Evolutionary conservation across 208 protist genomes (phyloP), one percentile per base, ranked within the genome.

Genomic region (Phytomonas sp.): DNA sequence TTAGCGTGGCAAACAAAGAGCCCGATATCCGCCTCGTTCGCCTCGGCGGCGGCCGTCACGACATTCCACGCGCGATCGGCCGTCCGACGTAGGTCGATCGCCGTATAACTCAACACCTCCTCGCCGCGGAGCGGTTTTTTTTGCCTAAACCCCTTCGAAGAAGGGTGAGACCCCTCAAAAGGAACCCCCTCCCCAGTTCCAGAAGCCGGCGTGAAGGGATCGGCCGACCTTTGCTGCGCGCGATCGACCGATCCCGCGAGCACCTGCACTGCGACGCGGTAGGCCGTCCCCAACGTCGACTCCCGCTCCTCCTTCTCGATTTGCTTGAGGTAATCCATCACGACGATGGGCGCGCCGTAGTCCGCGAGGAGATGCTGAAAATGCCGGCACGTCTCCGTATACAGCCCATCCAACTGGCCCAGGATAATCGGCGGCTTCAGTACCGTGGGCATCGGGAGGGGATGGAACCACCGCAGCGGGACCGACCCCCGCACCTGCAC

Each of bases 261-360:
- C 12, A 72, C 84, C 16, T 73, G 60, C 8, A 98, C 78, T 6
- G 81, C 83, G 1, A 60, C 69, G 19, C 70, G 71, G 66, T 94
- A 99, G 32, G 92, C 87, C 23, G 79, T 60, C 1, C 79, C 65
- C 1, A 99, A 78, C 12, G 88, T 77, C 11, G 70, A 71, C 65
- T 99, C 97, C 26, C 95, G 84, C 14, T 86, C 78, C 33, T 85
- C 79, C 72, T 93, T 96, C 68, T 98, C 96, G 33, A 86, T 69
- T 59, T 84, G 65, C 81, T 93, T 95, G 5, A 99, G 77, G 26
- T 98, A 76, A 67, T 98, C 95, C 64, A 99, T 69, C 16, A 97
- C 82, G 37, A 98, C 76, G n/a, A 98, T 36, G 4, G 96, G 96
- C 37, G 81, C 67, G 0, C 92, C 95, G 80, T 98, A 98, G 59